These are phyloP conservation scores for Tylopilus vinaceipallidus DNA, from an alignment of 768 basidiomycete species.

Conservation along the genomic window DNA sequence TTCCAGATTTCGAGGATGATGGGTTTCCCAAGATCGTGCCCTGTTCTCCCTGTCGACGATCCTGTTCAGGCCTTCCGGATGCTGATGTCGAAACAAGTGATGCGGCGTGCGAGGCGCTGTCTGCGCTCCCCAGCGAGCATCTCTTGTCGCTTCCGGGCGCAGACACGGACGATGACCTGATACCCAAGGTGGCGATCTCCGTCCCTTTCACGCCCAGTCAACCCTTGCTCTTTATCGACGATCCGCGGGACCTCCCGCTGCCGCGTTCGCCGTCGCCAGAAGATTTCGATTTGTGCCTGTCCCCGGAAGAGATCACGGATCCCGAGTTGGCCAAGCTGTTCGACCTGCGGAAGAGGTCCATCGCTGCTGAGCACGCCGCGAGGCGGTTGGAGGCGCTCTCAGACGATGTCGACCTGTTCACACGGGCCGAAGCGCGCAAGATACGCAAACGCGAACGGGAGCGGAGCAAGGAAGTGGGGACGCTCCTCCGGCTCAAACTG, in stretches of 20 bases:
- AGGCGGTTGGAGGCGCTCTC: slow-evolving; percentile 31
- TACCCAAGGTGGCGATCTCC: slow-evolving; percentile 27
- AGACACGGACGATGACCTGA: slow-evolving; percentile 41
- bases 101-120: slow-evolving; percentile 12
- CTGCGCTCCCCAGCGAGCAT: slow-evolving; percentile 19
- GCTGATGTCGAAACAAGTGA: slow-evolving; percentile 26
- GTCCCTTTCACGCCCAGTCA: slow-evolving; percentile 18
- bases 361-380: slow-evolving; percentile 34
- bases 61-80: slow-evolving; percentile 29
- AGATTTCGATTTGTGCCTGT: slow-evolving; percentile 37
- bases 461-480: slow-evolving; percentile 51
- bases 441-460: slow-evolving; percentile 52
- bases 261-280: slow-evolving; percentile 46
- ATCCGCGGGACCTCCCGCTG: slow-evolving; percentile 36
- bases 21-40: slow-evolving; percentile 19
- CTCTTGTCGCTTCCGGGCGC: slow-evolving; percentile 42
- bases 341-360: slow-evolving; percentile 39
- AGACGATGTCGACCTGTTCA: slow-evolving; percentile 37
- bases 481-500: slow-evolving; percentile 56
- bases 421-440: slow-evolving; percentile 43
- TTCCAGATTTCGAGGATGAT: slow-evolving; percentile 34
- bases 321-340: slow-evolving; percentile 40
- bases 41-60: slow-evolving; percentile 30
- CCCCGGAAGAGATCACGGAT: slow-evolving; percentile 32
- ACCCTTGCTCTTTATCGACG: slow-evolving; percentile 43